These are phyloP conservation scores for Saturnispora besseyi DNA, from an alignment of 805 yeast genomes.

Conservation along the genomic window DNA sequence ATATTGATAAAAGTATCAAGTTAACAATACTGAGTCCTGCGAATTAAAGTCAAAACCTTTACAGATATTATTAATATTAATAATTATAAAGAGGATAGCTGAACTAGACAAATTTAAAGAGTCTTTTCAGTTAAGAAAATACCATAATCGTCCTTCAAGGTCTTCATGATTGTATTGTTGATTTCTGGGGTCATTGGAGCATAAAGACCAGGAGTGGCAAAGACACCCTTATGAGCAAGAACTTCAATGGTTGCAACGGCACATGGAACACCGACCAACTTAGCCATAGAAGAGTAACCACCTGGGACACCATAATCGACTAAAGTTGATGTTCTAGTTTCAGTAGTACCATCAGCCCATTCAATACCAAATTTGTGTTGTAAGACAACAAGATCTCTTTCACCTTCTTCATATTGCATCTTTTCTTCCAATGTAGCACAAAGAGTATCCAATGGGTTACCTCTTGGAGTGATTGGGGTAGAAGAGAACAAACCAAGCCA, in stretches of 20 bases:
- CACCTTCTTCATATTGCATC: slow-evolving; percentile 94
- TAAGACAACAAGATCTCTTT: slow-evolving; percentile 88
- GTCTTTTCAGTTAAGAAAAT: slow-evolving; percentile 88
- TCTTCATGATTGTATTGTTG: slow-evolving; percentile 84
- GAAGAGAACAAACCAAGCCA: slow-evolving; percentile 93
- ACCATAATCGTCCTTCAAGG: slow-evolving; percentile 81
- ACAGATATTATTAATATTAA: background rate
- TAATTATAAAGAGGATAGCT: background rate
- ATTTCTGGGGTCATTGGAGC: slow-evolving; percentile 92
- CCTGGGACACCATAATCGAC: slow-evolving; percentile 90
- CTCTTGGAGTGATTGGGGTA: slow-evolving; percentile 71
- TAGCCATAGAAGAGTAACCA: slow-evolving; percentile 97
- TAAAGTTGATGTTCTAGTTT: slow-evolving; percentile 90
- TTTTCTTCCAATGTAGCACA: slow-evolving; percentile 93
- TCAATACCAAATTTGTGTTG: slow-evolving; percentile 98
- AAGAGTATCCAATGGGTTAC: slow-evolving; percentile 89
- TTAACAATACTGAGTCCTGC: background rate
- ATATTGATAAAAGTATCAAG: background rate
- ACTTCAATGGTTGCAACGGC: slow-evolving; percentile 89
- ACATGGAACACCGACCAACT: slow-evolving; percentile 96
- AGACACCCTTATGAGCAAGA: slow-evolving; percentile 56
- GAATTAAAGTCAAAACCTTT: background rate
- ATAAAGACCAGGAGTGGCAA: slow-evolving; percentile 69
- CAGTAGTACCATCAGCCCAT: slow-evolving; percentile 88
- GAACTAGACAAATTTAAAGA: slow-evolving; percentile 24